Evolutionary conservation across 1,284 basidiomycete genomes (phyloP).

Genomic region (Sanghuangporus weigelae): DNA sequence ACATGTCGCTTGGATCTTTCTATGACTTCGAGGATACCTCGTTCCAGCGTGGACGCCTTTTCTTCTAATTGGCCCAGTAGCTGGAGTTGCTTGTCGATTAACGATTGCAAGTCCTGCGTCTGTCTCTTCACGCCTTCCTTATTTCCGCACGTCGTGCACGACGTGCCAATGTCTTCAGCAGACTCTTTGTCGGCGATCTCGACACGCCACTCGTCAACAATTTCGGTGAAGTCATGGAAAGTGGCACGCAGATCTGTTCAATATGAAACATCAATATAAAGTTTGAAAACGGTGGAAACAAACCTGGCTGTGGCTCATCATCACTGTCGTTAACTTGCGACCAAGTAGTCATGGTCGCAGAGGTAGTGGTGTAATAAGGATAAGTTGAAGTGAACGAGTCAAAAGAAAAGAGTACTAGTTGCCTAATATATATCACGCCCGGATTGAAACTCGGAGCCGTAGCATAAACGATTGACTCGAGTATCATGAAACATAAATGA

Average conservation of each 20-base stretch:
- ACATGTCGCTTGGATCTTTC: neutral
- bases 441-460: neutral
- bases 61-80: neutral
- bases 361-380: neutral
- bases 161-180: no score
- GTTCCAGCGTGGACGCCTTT: neutral
- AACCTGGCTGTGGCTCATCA: neutral
- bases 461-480: neutral
- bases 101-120: no score
- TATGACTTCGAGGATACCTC: neutral
- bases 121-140: no score
- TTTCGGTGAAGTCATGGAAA: no score
- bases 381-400: neutral
- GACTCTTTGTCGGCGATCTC: no score
- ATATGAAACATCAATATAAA: neutral
- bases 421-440: neutral
- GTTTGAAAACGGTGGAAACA: neutral
- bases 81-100: no score
- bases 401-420: neutral
- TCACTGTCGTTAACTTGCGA: neutral
- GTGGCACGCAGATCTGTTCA: neutral
- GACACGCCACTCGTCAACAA: no score
- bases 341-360: neutral
- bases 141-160: no score
- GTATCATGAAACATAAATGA: neutral